phyloP scores from a whole-genome alignment of 1,139 yeast species.

The Pichia sp. region DNA sequence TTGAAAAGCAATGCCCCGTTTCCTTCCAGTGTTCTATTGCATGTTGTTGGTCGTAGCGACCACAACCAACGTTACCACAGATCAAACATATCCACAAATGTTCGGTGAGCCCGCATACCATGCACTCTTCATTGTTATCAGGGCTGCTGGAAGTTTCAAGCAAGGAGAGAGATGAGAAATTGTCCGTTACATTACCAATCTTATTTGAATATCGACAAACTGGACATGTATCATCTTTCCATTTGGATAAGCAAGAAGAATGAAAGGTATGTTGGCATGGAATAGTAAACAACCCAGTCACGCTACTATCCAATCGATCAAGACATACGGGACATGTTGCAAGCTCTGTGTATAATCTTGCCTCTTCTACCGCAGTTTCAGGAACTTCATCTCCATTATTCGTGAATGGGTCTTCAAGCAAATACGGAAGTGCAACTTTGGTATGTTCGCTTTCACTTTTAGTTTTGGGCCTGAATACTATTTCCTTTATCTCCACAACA shows the following conservation, averaged over 20 bases:
- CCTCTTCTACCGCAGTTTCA: background rate
- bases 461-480: slow-evolving; percentile 38
- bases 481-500: slow-evolving; percentile 63
- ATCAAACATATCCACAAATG: slow-evolving; percentile 88
- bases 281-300: slow-evolving; percentile 80
- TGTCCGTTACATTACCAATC: background rate
- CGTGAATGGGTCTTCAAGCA: slow-evolving; percentile 70
- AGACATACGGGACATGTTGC: slow-evolving; percentile 95
- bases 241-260: slow-evolving; percentile 80
- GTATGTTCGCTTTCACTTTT: slow-evolving; percentile 26
- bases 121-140: slow-evolving; percentile 35
- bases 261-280: slow-evolving; percentile 95
- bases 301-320: slow-evolving; percentile 79
- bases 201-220: slow-evolving; percentile 74
- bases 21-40: slow-evolving; percentile 75
- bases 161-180: background rate
- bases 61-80: slow-evolving; percentile 89
- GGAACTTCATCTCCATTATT: slow-evolving; percentile 8
- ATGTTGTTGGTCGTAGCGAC: slow-evolving; percentile 83
- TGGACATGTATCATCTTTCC: slow-evolving; percentile 92
- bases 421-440: slow-evolving; percentile 48
- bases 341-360: slow-evolving; percentile 45
- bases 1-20: slow-evolving; percentile 86
- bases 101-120: slow-evolving; percentile 54
- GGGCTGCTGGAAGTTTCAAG: background rate